Evolutionary conservation across 78 protist genomes (phyloP), one percentile per base, ranked within the genome.

Genomic region (Dictyostelium firmibasis): DNA sequence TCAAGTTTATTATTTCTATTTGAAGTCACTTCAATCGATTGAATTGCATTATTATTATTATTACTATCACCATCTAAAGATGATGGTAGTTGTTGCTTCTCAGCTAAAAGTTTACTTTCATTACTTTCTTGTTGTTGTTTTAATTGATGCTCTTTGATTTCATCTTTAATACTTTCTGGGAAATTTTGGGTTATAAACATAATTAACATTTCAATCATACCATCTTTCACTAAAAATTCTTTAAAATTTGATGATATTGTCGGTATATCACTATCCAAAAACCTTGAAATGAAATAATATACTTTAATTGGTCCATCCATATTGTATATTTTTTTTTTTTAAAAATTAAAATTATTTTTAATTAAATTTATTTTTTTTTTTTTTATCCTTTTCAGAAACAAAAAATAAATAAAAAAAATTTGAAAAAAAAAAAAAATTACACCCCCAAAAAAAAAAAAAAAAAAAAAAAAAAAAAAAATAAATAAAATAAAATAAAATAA

Each of bases 201-300:
- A 18, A 88, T 67, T 62, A 88, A 43, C 85, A 88, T 88, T 41
- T 74, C 81, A 14, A 88, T 62, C 2, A 79, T 57, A 2, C 93
- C 93, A 38, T 88, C 93, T 41, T 88, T 77, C 27, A 79, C 44
- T 41, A 88, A 11, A 44, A 79, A 79, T 47, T 88, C 93, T 31
- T 88, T 88, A 41, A 88, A 79, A 31, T 38, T 88, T 27, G 81
- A 31, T 35, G 69, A 79, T 1, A 88, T 81, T 8, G 85, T 29
- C 57, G 93, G 93, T 13, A 67, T 44, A 25, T 88, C 93, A 79
- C 72, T 88, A 79, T 88, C 93, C 23, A 88, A 44, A 64, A 88
- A 88, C 11, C 93, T 77, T 29, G 86, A 79, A 5, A 88, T 79
- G 70, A 67, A 88, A 4, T 74, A 88, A 88, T 88, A 88, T 29